Conservation (phyloP, 306 rosid species). For the Corylus americana region DNA sequence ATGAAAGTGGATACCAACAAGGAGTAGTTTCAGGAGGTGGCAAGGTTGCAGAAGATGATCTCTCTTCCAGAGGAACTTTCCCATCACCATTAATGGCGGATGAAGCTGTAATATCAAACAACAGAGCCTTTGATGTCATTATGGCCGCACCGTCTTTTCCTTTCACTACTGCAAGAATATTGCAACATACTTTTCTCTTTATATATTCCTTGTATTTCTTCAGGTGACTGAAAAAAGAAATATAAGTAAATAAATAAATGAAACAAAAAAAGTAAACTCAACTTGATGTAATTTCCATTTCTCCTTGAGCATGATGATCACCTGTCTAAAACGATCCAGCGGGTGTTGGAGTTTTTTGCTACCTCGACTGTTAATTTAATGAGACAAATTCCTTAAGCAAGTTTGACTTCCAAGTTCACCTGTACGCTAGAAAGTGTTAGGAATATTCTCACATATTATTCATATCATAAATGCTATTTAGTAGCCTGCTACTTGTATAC, state of each 20-base stretch:
- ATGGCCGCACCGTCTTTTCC: conserved; percentile 15
- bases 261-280: not conserved
- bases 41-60: not conserved
- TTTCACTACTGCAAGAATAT: conserved; percentile 14
- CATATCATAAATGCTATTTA: too few species aligned
- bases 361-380: conserved; percentile 7
- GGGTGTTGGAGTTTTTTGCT: conserved; percentile 14
- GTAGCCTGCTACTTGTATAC: too few species aligned
- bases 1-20: conserved; percentile 30
- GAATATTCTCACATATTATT: not conserved
- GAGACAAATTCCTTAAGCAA: conserved; percentile 25
- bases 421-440: not conserved
- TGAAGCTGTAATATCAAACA: not conserved
- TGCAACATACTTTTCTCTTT: conserved; percentile 19
- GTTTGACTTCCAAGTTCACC: conserved; percentile 30
- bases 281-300: not conserved
- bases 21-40: conserved; percentile 15
- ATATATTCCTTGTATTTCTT: conserved; percentile 14
- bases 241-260: not conserved
- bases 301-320: not conserved
- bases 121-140: conserved; percentile 1
- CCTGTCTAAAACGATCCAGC: conserved; percentile 30
- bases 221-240: conserved; percentile 8
- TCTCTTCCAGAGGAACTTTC: not conserved
- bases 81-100: not conserved